These are phyloP conservation scores for Fusarium agapanthi DNA, from an alignment of 2,329 filamentous ascomycete genomes.

Conservation along the genomic window DNA sequence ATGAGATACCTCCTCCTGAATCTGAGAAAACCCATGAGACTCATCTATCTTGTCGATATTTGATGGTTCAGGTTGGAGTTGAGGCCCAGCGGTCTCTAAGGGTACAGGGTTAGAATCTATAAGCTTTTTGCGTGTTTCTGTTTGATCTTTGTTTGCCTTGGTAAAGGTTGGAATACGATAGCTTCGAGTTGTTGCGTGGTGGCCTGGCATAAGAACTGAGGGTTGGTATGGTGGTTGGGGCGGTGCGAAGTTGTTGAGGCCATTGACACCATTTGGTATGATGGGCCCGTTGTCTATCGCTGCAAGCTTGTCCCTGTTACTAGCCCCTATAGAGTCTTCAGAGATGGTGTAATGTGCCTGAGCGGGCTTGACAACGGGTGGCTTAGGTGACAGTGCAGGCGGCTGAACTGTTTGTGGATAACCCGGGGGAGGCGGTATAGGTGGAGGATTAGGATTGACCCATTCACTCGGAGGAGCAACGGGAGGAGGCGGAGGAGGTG, in stretches of 20 bases:
- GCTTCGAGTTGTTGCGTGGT: background rate
- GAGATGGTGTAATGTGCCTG: constrained; percentile 3
- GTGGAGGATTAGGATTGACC: background rate
- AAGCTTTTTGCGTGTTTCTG: too few species aligned
- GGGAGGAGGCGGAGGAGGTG: background rate
- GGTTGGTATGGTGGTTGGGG: background rate
- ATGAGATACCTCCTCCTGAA: background rate
- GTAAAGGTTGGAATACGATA: background rate
- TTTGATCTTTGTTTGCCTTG: background rate
- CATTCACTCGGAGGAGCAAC: background rate
- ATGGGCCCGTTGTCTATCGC: background rate
- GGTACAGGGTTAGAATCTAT: too few species aligned
- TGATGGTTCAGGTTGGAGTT: too few species aligned
- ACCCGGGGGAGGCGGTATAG: background rate
- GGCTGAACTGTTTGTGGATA: background rate
- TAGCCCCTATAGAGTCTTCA: background rate
- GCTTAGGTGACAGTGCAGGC: background rate
- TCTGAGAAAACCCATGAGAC: background rate
- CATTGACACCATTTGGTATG: background rate
- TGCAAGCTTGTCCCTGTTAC: background rate
- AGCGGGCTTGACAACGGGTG: background rate
- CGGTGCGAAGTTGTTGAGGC: background rate
- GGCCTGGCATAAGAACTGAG: too few species aligned
- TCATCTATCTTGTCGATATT: too few species aligned
- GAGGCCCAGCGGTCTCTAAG: too few species aligned